phyloP scores from a whole-genome alignment of 192 early-diverging fungal species.

The Lobosporangium transversale region DNA sequence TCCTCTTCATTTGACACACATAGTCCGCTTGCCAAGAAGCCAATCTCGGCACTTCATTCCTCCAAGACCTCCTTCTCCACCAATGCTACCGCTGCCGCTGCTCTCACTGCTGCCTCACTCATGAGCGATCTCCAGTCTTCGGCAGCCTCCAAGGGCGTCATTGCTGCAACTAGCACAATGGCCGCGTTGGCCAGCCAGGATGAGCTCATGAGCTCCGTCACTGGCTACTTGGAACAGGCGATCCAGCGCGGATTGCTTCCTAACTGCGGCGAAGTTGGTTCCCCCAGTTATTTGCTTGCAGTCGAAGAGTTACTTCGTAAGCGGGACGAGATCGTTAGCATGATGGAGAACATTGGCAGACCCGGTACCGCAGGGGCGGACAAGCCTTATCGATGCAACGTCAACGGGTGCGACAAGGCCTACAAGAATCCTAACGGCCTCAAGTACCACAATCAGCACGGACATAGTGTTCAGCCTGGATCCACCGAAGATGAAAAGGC shows the following conservation, averaged over 20 bases:
- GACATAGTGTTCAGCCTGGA: slow-evolving; percentile 73
- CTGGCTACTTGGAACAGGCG: slow-evolving; percentile 48
- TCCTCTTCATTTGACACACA: slow-evolving; percentile 43
- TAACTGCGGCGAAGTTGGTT: slow-evolving; percentile 43
- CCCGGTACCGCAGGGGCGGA: slow-evolving; percentile 54
- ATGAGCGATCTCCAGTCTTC: slow-evolving; percentile 10
- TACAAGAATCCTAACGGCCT: slow-evolving; percentile 99
- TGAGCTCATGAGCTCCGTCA: slow-evolving; percentile 39
- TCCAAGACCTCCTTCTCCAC: slow-evolving; percentile 1
- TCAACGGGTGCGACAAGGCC: slow-evolving; percentile 88
- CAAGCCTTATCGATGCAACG: slow-evolving; percentile 86
- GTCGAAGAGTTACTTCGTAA: slow-evolving; percentile 46
- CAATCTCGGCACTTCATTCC: not conserved
- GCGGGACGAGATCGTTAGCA: slow-evolving; percentile 54
- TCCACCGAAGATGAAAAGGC: slow-evolving; percentile 67
- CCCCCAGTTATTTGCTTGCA: slow-evolving; percentile 24
- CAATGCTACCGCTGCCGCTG: slow-evolving; percentile 6
- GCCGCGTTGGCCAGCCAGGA: slow-evolving; percentile 11
- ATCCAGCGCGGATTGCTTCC: slow-evolving; percentile 36
- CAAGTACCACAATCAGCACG: slow-evolving; percentile 97
- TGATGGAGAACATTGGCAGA: slow-evolving; percentile 51
- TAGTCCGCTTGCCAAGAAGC: slow-evolving; percentile 39
- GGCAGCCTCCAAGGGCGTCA: not conserved
- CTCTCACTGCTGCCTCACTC: slow-evolving; percentile 16
- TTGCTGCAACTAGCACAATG: not conserved